Conservation (phyloP, 805 yeast genomes). For the Candida arabinofermentans region DNA sequence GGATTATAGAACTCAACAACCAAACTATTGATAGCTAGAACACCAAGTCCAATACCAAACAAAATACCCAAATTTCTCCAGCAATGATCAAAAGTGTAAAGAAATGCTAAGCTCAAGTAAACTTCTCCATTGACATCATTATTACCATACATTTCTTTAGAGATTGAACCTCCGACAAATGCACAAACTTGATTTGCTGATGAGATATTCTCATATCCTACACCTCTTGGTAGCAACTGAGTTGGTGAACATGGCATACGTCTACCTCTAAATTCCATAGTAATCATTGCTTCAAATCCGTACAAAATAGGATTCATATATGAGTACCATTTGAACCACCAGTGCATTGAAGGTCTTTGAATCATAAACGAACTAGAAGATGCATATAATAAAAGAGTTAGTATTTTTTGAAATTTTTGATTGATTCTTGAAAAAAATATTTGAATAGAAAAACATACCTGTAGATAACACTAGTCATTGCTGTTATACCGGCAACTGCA, state of each 20-base stretch:
- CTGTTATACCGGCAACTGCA: slow-evolving; percentile 49
- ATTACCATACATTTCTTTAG: slow-evolving; percentile 23
- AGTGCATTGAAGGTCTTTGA: slow-evolving; percentile 54
- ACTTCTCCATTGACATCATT: slow-evolving; percentile 46
- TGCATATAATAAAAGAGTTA: too few relatives aligned
- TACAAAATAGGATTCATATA: slow-evolving; percentile 45
- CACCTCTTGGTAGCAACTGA: slow-evolving; percentile 50
- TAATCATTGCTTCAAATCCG: slow-evolving; percentile 49
- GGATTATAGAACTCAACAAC: slow-evolving; percentile 28
- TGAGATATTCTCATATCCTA: slow-evolving; percentile 41
- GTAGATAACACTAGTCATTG: slow-evolving; percentile 49
- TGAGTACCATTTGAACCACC: slow-evolving; percentile 58
- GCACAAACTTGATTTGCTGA: slow-evolving; percentile 44
- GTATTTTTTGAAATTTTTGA: too few relatives aligned
- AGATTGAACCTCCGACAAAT: slow-evolving; percentile 41
- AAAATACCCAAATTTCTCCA: slow-evolving; percentile 74
- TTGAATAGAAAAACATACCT: slow-evolving; percentile 35
- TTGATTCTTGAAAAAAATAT: slow-evolving; percentile 7
- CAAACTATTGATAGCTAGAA: slow-evolving; percentile 31
- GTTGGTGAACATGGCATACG: slow-evolving; percentile 42
- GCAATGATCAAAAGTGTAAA: slow-evolving; percentile 50
- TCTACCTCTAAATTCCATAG: slow-evolving; percentile 51
- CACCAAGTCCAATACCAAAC: slow-evolving; percentile 38
- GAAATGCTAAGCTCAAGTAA: slow-evolving; percentile 42
- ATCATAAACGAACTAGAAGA: slow-evolving; percentile 52